These are phyloP conservation scores for Macrolepiota fuliginosa DNA, from an alignment of 768 basidiomycete species.

Conservation along the genomic window DNA sequence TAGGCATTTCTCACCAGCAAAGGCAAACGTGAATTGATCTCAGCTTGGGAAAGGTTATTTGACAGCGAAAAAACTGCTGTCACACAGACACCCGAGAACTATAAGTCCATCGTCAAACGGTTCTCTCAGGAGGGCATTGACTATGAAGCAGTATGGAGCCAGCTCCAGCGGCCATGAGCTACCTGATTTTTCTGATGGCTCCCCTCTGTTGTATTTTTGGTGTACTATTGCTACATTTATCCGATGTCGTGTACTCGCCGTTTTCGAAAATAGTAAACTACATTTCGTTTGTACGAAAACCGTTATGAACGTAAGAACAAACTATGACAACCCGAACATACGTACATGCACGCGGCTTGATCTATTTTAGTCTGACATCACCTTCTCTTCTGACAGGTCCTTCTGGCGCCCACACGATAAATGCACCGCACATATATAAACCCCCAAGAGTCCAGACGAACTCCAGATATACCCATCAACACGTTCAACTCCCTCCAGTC, in stretches of 20 bases:
- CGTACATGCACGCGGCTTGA: not conserved
- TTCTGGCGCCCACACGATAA: not conserved
- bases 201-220: not conserved
- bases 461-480: too few relatives aligned
- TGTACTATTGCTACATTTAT: not conserved
- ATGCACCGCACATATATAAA: not conserved
- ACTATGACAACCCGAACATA: not conserved
- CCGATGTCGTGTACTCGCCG: not conserved
- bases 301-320: not conserved
- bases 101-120: constrained; percentile 23
- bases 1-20: constrained; percentile 24
- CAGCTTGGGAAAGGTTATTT: constrained; percentile 25
- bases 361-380: not conserved
- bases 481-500: too few relatives aligned
- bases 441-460: not conserved
- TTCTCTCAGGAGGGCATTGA: constrained; percentile 28
- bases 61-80: not conserved
- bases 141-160: constrained; percentile 28
- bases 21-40: constrained; percentile 23
- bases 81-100: constrained; percentile 18
- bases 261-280: not conserved
- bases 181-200: not conserved
- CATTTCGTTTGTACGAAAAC: not conserved
- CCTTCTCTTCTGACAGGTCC: not conserved
- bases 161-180: not conserved